A percentile compares a stretch with the other conserved stretches of the same genome.
Evolutionary conservation across 169 alveolate genomes (phyloP).

Genomic region (Plasmodium yoelii): DNA sequence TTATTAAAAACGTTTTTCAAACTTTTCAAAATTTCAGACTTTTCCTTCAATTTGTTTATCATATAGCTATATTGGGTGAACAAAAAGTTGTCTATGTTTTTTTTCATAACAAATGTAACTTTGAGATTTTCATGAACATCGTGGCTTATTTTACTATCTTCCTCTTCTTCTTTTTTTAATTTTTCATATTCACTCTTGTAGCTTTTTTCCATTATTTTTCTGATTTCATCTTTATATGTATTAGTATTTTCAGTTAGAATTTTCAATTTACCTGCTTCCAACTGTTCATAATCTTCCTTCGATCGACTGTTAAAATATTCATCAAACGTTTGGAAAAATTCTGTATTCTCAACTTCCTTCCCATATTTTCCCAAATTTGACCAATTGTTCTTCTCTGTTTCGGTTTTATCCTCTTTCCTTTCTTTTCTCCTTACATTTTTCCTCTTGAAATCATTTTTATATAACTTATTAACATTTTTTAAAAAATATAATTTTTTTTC

Average conservation of each 20-base stretch:
- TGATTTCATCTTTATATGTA: constrained; percentile 41
- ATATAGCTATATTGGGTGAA: constrained; percentile 72
- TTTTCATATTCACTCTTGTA: constrained; percentile 60
- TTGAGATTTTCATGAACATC: constrained; percentile 56
- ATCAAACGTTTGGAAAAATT: constrained; percentile 22
- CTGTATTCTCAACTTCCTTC: not conserved
- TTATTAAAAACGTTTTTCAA: constrained; percentile 3
- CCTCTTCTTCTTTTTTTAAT: constrained; percentile 52
- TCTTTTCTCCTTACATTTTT: no score
- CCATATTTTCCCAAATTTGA: no score
- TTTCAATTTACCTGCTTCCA: constrained; percentile 69
- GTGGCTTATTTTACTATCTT: constrained; percentile 35
- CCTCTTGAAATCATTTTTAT: no score
- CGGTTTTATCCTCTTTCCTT: no score
- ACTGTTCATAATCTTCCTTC: constrained; percentile 50
- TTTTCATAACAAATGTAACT: constrained; percentile 68
- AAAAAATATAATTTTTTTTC: no score
- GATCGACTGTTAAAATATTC: constrained; percentile 62
- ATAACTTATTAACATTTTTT: no score
- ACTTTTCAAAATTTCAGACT: constrained; percentile 39
- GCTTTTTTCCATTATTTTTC: constrained; percentile 31
- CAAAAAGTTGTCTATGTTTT: constrained; percentile 49
- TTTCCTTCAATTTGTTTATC: constrained; percentile 65
- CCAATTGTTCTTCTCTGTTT: no score
- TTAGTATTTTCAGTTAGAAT: constrained; percentile 27